A percentile compares a stretch with the other conserved stretches of the same genome.
Evolutionary conservation across 139 green algal genomes (phyloP).

Genomic region (Coccomyxa sp.): DNA sequence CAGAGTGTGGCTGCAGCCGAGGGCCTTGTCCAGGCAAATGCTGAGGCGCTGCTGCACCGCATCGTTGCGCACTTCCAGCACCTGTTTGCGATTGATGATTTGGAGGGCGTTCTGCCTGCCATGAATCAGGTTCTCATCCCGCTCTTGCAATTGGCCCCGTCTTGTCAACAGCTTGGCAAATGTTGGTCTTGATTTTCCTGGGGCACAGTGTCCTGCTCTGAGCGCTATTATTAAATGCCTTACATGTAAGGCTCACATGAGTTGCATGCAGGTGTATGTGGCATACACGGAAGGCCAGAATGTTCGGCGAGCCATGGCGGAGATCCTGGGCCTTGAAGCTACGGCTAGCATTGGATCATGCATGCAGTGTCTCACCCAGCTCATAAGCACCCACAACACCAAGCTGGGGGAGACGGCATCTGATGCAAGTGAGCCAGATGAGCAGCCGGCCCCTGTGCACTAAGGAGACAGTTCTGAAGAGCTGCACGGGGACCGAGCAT

Average conservation of each 20-base stretch:
- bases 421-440: not conserved
- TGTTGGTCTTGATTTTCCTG: too few relatives aligned
- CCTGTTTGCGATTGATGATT: conserved; percentile 38
- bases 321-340: conserved; percentile 30
- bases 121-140: conserved; percentile 46
- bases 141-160: too few relatives aligned
- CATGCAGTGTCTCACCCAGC: conserved; percentile 14
- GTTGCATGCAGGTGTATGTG: conserved; percentile 15
- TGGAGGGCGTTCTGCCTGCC: conserved; percentile 40
- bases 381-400: not conserved
- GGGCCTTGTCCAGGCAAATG: conserved; percentile 15
- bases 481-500: too few relatives aligned
- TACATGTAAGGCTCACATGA: too few relatives aligned
- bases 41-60: conserved; percentile 37
- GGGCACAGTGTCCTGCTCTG: too few relatives aligned
- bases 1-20: conserved; percentile 32
- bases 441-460: too few relatives aligned
- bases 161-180: too few relatives aligned
- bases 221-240: too few relatives aligned
- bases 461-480: too few relatives aligned
- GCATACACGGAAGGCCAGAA: conserved; percentile 40
- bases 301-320: conserved; percentile 28
- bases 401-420: not conserved
- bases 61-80: conserved; percentile 50
- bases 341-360: conserved; percentile 7